Evolutionary conservation across 2,329 filamentous ascomycete genomes (phyloP), one percentile per base, ranked within the genome.

Genomic region (Beauveria asiatica): DNA sequence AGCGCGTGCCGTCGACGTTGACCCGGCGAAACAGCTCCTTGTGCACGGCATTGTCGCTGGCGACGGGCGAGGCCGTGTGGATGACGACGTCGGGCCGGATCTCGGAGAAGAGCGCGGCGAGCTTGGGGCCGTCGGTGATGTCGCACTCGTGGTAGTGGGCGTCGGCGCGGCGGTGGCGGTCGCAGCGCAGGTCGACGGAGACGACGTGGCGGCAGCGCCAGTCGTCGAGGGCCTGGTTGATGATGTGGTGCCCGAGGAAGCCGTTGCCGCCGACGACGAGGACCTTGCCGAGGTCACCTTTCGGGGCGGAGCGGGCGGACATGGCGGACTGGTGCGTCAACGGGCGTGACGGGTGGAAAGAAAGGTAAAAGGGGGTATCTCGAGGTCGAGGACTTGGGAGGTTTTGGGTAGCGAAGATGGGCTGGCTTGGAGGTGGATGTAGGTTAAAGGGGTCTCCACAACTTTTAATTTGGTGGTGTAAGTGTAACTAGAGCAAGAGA

Each of bases 1-100:
- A 86, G 65, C 80, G 80, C 16, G 94, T 97, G 56, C 93, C 93
- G 56, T 91, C 87, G 57, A 96, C 87, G 72, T 97, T 99, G 70
- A 97, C 89, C 72, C 86, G 87, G 67, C 84, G 83, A 72, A 94
- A 88, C 41, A 90, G 75, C 19, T 82, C 80, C 64, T 86, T 79
- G 67, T 80, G 74, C 69, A 81, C 74, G 69, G 76, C 74, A 71
- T 78, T 68, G 68, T 72, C 73, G 74, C 82, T 76, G 70, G 77
- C 80, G 25, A 80, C 74, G 44, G 90, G 89, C 39, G 87, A 90
- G 21, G 93, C 94, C 2, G 92, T 96, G 75, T 99, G 93, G 68
- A 97, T 87, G 56, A 99, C 90, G 16, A 95, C 83, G 70, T 92
- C 86, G 21, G 93, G 92, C 67, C 82, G 83, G 59, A 86, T 79